Conservation (phyloP, 164 flowering plant species). For the Litsea cubeba region DNA sequence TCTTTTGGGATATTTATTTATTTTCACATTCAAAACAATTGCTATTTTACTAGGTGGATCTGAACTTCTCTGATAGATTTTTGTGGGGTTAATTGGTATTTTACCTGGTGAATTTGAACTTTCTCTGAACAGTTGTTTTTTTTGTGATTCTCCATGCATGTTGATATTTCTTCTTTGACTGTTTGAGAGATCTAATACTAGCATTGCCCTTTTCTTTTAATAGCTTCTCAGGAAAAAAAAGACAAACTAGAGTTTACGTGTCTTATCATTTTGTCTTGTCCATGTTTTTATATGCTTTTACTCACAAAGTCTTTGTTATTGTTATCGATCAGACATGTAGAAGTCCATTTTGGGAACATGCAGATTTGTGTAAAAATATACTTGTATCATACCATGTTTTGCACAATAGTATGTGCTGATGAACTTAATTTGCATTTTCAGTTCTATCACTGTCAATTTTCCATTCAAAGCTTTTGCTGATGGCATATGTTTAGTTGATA, state of each 20-base stretch:
- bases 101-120: no score
- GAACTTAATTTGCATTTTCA: no score
- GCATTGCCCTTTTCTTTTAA: neutral
- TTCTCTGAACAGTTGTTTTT: constrained; percentile 21
- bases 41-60: no score
- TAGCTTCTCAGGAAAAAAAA: neutral
- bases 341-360: neutral
- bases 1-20: neutral
- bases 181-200: no score
- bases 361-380: neutral
- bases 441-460: neutral
- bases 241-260: neutral
- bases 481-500: neutral
- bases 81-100: no score
- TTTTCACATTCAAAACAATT: neutral
- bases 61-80: no score
- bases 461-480: neutral
- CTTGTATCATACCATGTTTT: neutral
- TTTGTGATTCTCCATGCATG: no score
- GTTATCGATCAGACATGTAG: neutral
- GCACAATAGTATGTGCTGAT: neutral
- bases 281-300: neutral
- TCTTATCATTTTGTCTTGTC: neutral
- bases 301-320: neutral
- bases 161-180: no score